phyloP scores from a whole-genome alignment of 768 basidiomycete species.

The Collybia nuda region DNA sequence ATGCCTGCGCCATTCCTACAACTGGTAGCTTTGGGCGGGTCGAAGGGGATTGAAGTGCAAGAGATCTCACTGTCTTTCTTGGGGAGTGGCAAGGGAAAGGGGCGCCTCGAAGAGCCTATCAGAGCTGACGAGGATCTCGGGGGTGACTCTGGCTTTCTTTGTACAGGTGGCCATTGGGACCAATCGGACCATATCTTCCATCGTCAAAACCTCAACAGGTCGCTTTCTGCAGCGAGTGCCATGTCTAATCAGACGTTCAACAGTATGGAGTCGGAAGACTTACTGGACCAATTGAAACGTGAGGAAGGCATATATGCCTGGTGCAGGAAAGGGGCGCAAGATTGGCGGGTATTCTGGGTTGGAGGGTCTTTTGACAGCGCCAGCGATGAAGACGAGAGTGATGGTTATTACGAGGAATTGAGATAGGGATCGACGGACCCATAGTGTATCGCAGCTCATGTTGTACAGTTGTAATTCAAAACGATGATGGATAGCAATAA shows the following conservation, averaged over 20 bases:
- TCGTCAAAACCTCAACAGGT: conserved; percentile 34
- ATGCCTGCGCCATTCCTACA: conserved; percentile 54
- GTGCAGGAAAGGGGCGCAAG: conserved; percentile 69
- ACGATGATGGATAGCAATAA: not conserved
- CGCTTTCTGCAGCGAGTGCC: conserved; percentile 41
- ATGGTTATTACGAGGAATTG: not conserved
- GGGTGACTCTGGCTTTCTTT: conserved; percentile 60
- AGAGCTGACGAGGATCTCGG: conserved; percentile 65
- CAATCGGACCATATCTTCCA: conserved; percentile 35
- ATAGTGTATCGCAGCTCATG: conserved; percentile 2
- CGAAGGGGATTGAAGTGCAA: conserved; percentile 72
- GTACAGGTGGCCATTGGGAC: conserved; percentile 53
- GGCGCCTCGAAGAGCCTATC: conserved; percentile 41
- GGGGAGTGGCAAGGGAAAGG: conserved; percentile 47
- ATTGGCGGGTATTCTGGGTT: conserved; percentile 84
- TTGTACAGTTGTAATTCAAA: not conserved
- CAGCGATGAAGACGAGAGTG: conserved; percentile 14
- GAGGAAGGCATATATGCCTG: conserved; percentile 78
- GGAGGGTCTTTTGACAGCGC: conserved; percentile 51
- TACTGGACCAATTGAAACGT: conserved; percentile 40
- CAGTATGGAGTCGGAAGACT: conserved; percentile 54
- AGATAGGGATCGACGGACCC: no score
- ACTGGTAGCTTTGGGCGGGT: conserved; percentile 59
- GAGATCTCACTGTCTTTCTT: conserved; percentile 61
- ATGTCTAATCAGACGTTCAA: conserved; percentile 44